Evolutionary conservation across 129 eudicot genomes (phyloP).

Genomic region (Sambucus nigra): DNA sequence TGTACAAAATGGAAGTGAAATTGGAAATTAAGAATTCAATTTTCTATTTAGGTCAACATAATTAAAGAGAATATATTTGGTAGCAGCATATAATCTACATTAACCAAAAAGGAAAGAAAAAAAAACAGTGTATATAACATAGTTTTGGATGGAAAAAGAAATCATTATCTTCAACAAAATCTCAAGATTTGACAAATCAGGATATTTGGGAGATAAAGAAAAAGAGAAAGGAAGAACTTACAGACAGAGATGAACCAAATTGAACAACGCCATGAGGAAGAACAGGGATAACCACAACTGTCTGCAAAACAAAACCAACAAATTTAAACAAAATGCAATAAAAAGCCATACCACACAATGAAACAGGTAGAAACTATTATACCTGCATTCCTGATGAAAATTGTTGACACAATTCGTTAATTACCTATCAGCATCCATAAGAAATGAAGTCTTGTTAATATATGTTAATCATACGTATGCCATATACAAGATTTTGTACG

Average conservation of each 20-base stretch:
- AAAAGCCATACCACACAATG: not conserved
- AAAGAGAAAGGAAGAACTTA: conserved; percentile 31
- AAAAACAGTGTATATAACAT: too few species aligned
- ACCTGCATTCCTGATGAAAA: conserved; percentile 85
- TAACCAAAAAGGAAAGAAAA: too few species aligned
- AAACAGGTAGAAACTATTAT: conserved; percentile 8
- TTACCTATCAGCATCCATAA: conserved; percentile 38
- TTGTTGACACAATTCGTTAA: conserved; percentile 57
- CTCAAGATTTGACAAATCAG: not conserved
- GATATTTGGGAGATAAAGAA: conserved; percentile 1
- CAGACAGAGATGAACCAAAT: conserved; percentile 64
- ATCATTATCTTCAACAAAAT: too few species aligned
- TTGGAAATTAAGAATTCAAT: too few species aligned
- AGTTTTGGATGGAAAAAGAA: not conserved
- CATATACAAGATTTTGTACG: not conserved
- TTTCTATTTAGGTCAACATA: too few species aligned
- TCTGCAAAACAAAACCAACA: conserved; percentile 36
- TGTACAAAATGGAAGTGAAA: too few species aligned
- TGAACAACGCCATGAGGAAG: conserved; percentile 92
- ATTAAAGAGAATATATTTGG: too few species aligned
- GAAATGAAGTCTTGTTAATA: conserved; percentile 6
- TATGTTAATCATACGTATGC: not conserved
- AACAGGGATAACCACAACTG: conserved; percentile 80
- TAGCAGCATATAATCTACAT: too few species aligned
- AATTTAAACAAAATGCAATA: conserved; percentile 1